A percentile compares a stretch with the other conserved stretches of the same genome.
phyloP scores from a whole-genome alignment of 192 early-diverging fungal species.

The Coemansia sp. region DNA sequence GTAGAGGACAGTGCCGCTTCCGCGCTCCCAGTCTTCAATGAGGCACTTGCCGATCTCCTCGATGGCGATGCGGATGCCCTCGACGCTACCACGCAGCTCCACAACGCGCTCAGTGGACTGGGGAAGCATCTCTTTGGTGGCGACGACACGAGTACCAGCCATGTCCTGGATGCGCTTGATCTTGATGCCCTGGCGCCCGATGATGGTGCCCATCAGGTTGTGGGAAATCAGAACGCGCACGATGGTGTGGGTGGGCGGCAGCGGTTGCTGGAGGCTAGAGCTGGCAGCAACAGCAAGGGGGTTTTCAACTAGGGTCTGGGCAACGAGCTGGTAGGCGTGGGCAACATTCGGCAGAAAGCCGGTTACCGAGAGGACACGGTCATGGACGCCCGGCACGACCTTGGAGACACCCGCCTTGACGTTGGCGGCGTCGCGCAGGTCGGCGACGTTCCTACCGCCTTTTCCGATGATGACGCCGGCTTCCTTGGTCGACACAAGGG shows the following conservation, averaged over 20 bases:
- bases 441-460: slow-evolving; percentile 86
- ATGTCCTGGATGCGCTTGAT: slow-evolving; percentile 96
- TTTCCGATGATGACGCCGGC: slow-evolving; percentile 90
- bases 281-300: slow-evolving; percentile 60
- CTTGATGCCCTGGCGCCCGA: slow-evolving; percentile 89
- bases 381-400: slow-evolving; percentile 81
- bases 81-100: slow-evolving; percentile 80
- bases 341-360: slow-evolving; percentile 71
- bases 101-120: slow-evolving; percentile 92
- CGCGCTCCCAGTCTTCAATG: slow-evolving; percentile 82
- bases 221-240: slow-evolving; percentile 90
- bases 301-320: slow-evolving; percentile 74
- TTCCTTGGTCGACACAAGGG: slow-evolving; percentile 91
- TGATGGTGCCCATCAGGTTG: slow-evolving; percentile 86
- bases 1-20: slow-evolving; percentile 80
- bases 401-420: slow-evolving; percentile 93
- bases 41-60: slow-evolving; percentile 83
- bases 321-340: slow-evolving; percentile 83
- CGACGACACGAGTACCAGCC: slow-evolving; percentile 82
- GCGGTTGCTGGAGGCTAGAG: slow-evolving; percentile 49
- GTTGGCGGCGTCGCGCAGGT: slow-evolving; percentile 80
- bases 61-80: slow-evolving; percentile 82
- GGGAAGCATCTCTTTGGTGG: slow-evolving; percentile 89
- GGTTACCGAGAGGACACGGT: slow-evolving; percentile 77
- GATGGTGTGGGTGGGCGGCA: slow-evolving; percentile 58